These are phyloP conservation scores for Amanita rubescens DNA, from an alignment of 768 basidiomycete species.

Conservation along the genomic window DNA sequence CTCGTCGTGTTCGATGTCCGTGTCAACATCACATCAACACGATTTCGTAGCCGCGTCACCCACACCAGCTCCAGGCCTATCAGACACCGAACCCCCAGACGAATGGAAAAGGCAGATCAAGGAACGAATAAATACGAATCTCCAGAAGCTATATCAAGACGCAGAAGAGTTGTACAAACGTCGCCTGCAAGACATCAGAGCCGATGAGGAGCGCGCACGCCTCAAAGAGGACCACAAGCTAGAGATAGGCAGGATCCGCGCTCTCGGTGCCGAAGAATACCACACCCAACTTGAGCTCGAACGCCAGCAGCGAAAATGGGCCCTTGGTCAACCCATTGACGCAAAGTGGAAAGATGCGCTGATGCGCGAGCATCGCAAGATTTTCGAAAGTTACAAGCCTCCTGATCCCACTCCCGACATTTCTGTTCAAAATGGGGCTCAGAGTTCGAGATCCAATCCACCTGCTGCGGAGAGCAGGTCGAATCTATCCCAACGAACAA, in stretches of 20 bases:
- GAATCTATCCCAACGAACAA: background rate
- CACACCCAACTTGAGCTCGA: conserved; percentile 7
- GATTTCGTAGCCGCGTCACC: background rate
- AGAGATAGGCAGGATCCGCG: conserved; percentile 1
- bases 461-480: background rate
- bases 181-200: conserved; percentile 2
- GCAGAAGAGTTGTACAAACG: conserved; percentile 2
- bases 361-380: conserved; percentile 4
- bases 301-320: conserved; percentile 7
- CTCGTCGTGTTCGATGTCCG: background rate
- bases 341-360: conserved; percentile 6
- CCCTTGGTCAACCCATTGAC: conserved; percentile 2
- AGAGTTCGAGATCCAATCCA: background rate
- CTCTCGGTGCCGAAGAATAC: conserved; percentile 4
- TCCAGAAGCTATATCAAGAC: conserved; percentile 6
- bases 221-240: conserved; percentile 4
- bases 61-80: background rate
- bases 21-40: background rate
- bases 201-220: conserved; percentile 3
- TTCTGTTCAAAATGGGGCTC: background rate
- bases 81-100: background rate
- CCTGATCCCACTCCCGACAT: background rate
- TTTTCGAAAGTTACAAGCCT: conserved; percentile 5
- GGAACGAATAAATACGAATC: conserved; percentile 6
- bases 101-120: conserved; percentile 8